These are phyloP conservation scores for Saccharum spontaneum DNA, from an alignment of 176 grass and related monocot species.

Conservation along the genomic window DNA sequence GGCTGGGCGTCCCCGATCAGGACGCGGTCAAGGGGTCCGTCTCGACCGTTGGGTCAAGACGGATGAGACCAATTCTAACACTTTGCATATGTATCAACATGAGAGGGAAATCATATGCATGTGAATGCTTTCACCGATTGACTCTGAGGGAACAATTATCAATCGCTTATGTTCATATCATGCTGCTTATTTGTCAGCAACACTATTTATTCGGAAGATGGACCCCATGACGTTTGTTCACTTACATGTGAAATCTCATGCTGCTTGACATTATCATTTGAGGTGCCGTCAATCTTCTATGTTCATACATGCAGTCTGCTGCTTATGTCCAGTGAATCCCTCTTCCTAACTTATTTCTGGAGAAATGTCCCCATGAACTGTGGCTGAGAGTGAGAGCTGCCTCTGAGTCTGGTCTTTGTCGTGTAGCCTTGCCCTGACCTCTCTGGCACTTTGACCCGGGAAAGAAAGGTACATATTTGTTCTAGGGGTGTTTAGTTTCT, in stretches of 20 bases:
- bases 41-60: too few species aligned
- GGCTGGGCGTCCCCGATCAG: too few species aligned
- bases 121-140: neutral
- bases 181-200: neutral
- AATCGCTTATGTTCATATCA: neutral
- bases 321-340: neutral
- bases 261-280: conserved; percentile 11
- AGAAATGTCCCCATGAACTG: neutral
- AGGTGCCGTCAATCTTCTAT: neutral
- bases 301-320: neutral
- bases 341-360: neutral
- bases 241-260: conserved; percentile 32
- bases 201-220: neutral
- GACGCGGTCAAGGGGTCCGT: too few species aligned
- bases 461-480: conserved; percentile 24
- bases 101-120: neutral
- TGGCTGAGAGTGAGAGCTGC: neutral
- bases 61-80: too few species aligned
- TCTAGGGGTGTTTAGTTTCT: too few species aligned
- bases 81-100: neutral
- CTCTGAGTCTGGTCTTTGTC: conserved; percentile 20
- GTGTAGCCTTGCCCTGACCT: conserved; percentile 28
- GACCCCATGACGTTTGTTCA: neutral
- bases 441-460: conserved; percentile 25
- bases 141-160: neutral